A percentile compares a stretch with the other conserved stretches of the same genome.
Evolutionary conservation across 352 stramenopile species (phyloP).

Genomic region (Globisporangium abappressorium): DNA sequence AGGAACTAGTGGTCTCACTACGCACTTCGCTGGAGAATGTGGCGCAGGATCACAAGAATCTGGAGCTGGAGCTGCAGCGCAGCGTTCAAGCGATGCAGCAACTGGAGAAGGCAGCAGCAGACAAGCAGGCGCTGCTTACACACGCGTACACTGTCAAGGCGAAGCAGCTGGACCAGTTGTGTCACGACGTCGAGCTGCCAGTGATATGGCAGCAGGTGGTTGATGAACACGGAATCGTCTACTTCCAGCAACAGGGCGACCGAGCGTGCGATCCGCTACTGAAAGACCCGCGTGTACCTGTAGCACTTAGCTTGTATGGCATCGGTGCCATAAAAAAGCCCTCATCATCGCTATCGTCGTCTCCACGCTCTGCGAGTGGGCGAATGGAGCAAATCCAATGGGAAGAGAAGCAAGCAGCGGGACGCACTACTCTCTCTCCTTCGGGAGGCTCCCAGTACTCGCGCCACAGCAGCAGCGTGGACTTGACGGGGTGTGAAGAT

Average conservation of each 20-base stretch:
- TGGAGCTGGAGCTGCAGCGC: constrained; percentile 38
- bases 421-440: constrained; percentile 19
- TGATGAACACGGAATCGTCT: constrained; percentile 49
- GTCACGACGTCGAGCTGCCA: constrained; percentile 41
- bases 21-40: constrained; percentile 31
- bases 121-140: constrained; percentile 40
- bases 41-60: constrained; percentile 36
- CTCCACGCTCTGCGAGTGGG: constrained; percentile 1
- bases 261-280: constrained; percentile 30
- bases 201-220: constrained; percentile 38
- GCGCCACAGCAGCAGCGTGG: constrained; percentile 12
- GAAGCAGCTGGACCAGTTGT: constrained; percentile 53
- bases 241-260: constrained; percentile 43
- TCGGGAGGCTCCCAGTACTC: background rate
- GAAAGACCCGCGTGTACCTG: constrained; percentile 54
- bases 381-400: constrained; percentile 2
- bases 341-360: background rate
- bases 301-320: background rate
- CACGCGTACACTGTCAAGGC: constrained; percentile 50
- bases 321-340: constrained; percentile 8
- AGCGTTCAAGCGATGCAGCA: constrained; percentile 24
- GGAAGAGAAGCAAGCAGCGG: constrained; percentile 22
- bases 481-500: constrained; percentile 34
- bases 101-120: constrained; percentile 41
- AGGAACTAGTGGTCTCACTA: constrained; percentile 33